Base-by-base conservation (phyloP, 495 filamentous ascomycete species). In the Cryomyces minteri region DNA sequence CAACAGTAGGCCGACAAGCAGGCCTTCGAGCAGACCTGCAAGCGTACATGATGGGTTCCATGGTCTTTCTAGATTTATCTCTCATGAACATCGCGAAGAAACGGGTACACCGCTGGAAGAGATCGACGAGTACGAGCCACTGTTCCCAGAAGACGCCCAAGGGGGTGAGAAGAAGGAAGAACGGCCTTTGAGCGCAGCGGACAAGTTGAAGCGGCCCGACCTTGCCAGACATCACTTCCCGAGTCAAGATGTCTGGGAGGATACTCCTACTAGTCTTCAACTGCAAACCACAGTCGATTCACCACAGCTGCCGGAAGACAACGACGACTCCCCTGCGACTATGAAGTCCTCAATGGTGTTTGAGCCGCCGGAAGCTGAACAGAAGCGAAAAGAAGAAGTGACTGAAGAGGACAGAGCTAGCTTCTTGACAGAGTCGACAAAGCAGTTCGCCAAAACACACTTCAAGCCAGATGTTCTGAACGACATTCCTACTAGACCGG, bases 211-310 rank as follows among this genome's bases (percentile, higher is more conserved):
- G 57, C 72, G 77, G 33, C 75, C 79, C 0, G 74, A 76, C 39
- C 52, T 68, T 32, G 64, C 53, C 28, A 73, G 48, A 72, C 82
- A 84, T 41, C 74, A 80, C 40, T 98, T 98, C 63, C 90, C 90
- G 0, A 94, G 86, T 58, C 76, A 81, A 51, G 90, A 99, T 58
- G 74, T 95, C 34, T 99, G 90, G 90, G 90, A 99, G 59, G 90
- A 99, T 62, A 82, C 87, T 0, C 90, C 90, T 4, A 83, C 80
- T 62, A 88, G 83, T 63, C 67, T 84, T 40, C 79, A 88, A 53
- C 77, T 84, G 47, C 76, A 83, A 31, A 76, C 90, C 14, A 88
- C 80, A 46, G 88, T 99, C 9, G 79, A 82, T 5, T 86, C 80
- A 0, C 86, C 88, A 3, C 80, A 93, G 46, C 52, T 71, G 6